These are phyloP conservation scores for Penicillium argentinense DNA, from an alignment of 495 filamentous ascomycete species.

Conservation along the genomic window DNA sequence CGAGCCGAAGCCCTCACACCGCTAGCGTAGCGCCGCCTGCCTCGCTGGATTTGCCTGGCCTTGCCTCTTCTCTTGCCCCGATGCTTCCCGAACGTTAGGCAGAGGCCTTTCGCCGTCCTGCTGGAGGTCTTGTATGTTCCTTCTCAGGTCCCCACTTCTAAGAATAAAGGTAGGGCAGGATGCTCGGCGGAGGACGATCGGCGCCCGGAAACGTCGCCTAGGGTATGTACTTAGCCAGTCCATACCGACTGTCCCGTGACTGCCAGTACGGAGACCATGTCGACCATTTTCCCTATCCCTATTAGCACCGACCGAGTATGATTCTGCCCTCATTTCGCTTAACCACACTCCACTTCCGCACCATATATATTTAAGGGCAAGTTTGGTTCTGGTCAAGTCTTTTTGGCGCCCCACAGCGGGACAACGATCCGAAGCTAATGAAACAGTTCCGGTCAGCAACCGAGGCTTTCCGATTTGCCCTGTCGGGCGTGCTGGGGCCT, in stretches of 20 bases:
- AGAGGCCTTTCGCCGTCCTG: no score
- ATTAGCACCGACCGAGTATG: background rate
- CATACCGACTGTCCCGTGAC: no score
- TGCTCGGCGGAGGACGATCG: background rate
- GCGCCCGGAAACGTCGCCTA: no score
- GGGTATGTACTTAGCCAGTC: no score
- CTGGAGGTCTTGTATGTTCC: no score
- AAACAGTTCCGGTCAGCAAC: constrained; percentile 22
- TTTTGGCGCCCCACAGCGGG: constrained; percentile 28
- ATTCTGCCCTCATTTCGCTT: constrained; percentile 4
- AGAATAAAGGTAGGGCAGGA: constrained; percentile 6
- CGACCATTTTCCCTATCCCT: background rate
- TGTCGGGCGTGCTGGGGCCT: constrained; percentile 1
- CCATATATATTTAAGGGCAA: no score
- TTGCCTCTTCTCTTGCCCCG: background rate
- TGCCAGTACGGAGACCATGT: background rate
- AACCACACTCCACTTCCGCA: background rate
- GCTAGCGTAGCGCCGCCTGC: no score
- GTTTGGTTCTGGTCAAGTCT: constrained; percentile 12
- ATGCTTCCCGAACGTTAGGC: constrained; percentile 1
- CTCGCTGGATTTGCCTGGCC: no score
- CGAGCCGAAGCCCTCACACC: background rate
- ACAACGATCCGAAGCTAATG: constrained; percentile 25
- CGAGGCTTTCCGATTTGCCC: constrained; percentile 34
- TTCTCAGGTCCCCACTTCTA: constrained; percentile 9